Percentiles rank a stretch among this genome's conserved stretches.
These are phyloP conservation scores for Straminergon stramineum DNA, from an alignment of 225 moss, liverwort and hornwort species.

Conservation along the genomic window DNA sequence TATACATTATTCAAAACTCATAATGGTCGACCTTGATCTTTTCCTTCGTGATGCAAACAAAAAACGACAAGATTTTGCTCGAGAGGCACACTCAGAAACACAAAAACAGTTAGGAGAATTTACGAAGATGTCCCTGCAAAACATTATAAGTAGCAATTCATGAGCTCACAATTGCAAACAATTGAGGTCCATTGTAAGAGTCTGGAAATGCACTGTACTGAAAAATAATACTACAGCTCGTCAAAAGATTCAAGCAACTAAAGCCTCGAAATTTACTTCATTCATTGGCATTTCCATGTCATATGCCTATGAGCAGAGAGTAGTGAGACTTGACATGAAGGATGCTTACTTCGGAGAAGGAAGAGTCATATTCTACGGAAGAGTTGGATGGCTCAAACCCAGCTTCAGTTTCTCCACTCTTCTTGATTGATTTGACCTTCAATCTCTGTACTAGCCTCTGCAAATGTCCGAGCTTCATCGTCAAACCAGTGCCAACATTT, in stretches of 20 bases:
- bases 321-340: background rate
- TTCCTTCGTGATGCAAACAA: background rate
- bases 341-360: conserved; percentile 12
- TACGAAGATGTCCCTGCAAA: conserved; percentile 1
- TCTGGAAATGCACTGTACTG: background rate
- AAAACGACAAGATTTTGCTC: background rate
- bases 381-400: conserved; percentile 11
- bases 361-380: conserved; percentile 27
- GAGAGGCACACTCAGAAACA: background rate
- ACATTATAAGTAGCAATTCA: background rate
- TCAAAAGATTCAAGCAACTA: background rate
- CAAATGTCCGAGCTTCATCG: conserved; percentile 22
- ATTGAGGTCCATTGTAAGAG: background rate
- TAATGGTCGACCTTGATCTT: background rate
- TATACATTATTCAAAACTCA: background rate
- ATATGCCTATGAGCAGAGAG: background rate
- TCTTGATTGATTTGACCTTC: conserved; percentile 26
- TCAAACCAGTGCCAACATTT: background rate
- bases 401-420: conserved; percentile 30
- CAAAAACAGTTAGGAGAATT: background rate
- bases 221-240: background rate
- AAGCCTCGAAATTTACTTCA: background rate
- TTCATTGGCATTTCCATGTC: background rate
- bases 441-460: conserved; percentile 25
- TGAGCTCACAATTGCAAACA: background rate